These are phyloP conservation scores for Ehretia macrophylla DNA, from an alignment of 257 asterid species.

Conservation along the genomic window DNA sequence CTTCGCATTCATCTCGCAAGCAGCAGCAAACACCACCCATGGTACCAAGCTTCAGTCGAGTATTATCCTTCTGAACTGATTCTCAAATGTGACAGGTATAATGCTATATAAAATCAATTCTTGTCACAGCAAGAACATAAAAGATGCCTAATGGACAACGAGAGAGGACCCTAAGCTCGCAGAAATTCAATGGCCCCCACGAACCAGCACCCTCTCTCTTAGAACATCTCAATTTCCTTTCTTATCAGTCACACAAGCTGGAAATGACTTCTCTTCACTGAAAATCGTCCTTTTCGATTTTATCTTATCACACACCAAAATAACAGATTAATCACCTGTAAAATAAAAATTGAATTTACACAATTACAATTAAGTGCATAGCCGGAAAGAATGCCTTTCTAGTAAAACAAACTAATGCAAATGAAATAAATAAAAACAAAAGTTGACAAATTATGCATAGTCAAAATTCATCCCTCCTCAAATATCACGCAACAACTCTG, in stretches of 20 bases:
- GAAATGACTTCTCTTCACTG: neutral
- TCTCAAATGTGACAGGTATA: neutral
- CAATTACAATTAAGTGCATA: no score
- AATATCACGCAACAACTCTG: no score
- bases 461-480: neutral
- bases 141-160: neutral
- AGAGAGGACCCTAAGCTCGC: slow-evolving; percentile 2
- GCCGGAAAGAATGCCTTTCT: no score
- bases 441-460: neutral
- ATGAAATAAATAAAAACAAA: no score
- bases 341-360: no score
- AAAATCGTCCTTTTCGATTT: neutral
- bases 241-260: neutral
- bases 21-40: slow-evolving; percentile 81
- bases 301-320: no score
- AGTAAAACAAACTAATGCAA: neutral
- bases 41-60: neutral
- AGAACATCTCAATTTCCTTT: neutral
- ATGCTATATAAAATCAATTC: neutral
- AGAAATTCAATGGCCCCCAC: neutral
- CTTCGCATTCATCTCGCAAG: slow-evolving; percentile 54
- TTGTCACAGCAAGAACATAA: neutral
- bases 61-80: neutral
- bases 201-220: slow-evolving; percentile 4
- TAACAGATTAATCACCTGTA: neutral